phyloP scores from a whole-genome alignment of 2,329 filamentous ascomycete genomes.

The Verticillium alfalfae region DNA sequence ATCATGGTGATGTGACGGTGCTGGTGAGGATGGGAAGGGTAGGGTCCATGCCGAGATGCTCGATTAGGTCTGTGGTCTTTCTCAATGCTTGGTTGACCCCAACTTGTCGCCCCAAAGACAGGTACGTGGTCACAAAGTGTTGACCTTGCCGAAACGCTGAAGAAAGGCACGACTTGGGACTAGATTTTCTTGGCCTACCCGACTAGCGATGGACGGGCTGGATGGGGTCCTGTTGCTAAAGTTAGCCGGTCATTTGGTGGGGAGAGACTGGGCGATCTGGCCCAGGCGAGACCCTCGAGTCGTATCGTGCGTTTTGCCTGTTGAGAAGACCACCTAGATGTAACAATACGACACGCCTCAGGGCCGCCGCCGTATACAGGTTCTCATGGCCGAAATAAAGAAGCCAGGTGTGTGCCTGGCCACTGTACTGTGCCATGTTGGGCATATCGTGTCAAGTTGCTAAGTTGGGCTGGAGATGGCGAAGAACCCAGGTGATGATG shows the following conservation, averaged over 20 bases:
- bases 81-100: not conserved
- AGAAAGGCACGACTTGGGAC: not conserved
- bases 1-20: not conserved
- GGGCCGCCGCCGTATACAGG: not conserved
- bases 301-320: not conserved
- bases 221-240: not conserved
- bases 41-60: not conserved
- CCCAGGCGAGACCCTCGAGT: not conserved
- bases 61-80: not conserved
- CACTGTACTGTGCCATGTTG: not conserved
- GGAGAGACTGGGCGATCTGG: not conserved
- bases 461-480: conserved; percentile 23
- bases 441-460: conserved; percentile 18
- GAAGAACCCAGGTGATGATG: conserved; percentile 15
- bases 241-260: not conserved
- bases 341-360: not conserved
- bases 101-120: no score
- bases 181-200: not conserved
- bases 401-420: not conserved
- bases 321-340: not conserved
- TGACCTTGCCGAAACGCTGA: not conserved
- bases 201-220: not conserved
- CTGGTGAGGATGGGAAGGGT: not conserved
- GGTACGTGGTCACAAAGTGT: not conserved
- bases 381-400: not conserved